Evolutionary conservation across 164 flowering plant genomes (phyloP), one percentile per base, ranked within the genome.

Genomic region (Stephania japonica): DNA sequence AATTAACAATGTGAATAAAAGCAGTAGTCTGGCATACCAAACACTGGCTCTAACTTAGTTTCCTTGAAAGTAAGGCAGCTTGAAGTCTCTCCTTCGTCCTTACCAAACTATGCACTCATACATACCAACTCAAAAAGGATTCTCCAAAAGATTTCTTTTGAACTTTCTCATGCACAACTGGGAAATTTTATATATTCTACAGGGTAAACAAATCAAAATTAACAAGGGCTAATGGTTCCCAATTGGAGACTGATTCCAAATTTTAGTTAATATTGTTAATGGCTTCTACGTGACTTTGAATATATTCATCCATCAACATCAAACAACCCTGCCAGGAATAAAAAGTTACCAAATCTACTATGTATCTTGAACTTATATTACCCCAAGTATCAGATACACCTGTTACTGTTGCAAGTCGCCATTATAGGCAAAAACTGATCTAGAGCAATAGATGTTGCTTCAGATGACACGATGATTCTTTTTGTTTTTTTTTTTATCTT

Each of bases 51-150:
- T 59, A 27, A 59, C 65, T 16, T 8, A 25, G 75, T 50, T 32
- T 75, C 25, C 75, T 67, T 59, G 25, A 81, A 78, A 76, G 79
- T 7, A 53, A 76, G 81, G 76, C 80, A 81, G 80, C 80, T 78
- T 78, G 81, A 71, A 72, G 6, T 71, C 71, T 69, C 47, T 63
- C 61, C 56, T 23, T 42, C 7, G n/a, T 14, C 64, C 73, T 65
- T 18, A 70, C 66, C 41, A 25, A 47, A 42, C 47, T 7, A 63
- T 70, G 63, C 38, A 32, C 67, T 23, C 26, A 38, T 25, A 62
- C 42, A 4, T 12, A 49, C 12, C 42, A 42, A 43, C 32, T 72
- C 50, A 14, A 41, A 43, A 42, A 43, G 43, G 65, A 42, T 56
- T 56, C 62, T 18, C 14, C 7, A 4, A 12, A 49, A 49, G 12